Conservation (phyloP, 371 early-diverging fungal species). For the Actinomucor elegans region DNA sequence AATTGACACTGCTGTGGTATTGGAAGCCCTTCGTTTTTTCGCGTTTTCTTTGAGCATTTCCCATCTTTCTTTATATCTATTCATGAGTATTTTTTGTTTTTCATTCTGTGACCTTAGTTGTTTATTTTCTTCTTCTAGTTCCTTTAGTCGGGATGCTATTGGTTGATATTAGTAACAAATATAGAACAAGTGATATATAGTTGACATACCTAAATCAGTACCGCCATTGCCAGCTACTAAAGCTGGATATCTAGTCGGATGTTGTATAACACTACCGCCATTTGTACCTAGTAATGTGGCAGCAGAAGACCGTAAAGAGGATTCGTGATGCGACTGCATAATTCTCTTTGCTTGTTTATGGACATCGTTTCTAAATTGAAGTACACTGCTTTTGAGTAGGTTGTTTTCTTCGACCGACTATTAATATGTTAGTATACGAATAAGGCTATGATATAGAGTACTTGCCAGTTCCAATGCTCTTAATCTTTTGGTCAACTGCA, state of each 20-base stretch:
- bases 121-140: slow-evolving; percentile 65
- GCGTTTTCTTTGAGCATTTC: slow-evolving; percentile 87
- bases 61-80: slow-evolving; percentile 86
- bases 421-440: not conserved
- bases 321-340: slow-evolving; percentile 46
- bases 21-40: slow-evolving; percentile 59
- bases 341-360: slow-evolving; percentile 66
- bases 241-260: slow-evolving; percentile 6
- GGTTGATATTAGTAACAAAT: too few species aligned
- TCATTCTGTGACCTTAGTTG: slow-evolving; percentile 50
- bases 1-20: too few species aligned
- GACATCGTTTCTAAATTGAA: slow-evolving; percentile 78
- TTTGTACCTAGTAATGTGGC: not conserved
- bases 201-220: slow-evolving; percentile 15
- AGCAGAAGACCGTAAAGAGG: slow-evolving; percentile 19
- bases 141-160: slow-evolving; percentile 36
- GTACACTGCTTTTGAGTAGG: slow-evolving; percentile 74
- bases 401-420: slow-evolving; percentile 77
- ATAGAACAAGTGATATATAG: too few species aligned
- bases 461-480: slow-evolving; percentile 66
- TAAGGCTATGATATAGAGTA: not conserved
- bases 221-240: not conserved
- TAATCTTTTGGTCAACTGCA: slow-evolving; percentile 61
- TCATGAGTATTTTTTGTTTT: slow-evolving; percentile 54
- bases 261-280: not conserved